These are phyloP conservation scores for Aspergillus jensenii DNA, from an alignment of 2,329 filamentous ascomycete genomes.

Conservation along the genomic window DNA sequence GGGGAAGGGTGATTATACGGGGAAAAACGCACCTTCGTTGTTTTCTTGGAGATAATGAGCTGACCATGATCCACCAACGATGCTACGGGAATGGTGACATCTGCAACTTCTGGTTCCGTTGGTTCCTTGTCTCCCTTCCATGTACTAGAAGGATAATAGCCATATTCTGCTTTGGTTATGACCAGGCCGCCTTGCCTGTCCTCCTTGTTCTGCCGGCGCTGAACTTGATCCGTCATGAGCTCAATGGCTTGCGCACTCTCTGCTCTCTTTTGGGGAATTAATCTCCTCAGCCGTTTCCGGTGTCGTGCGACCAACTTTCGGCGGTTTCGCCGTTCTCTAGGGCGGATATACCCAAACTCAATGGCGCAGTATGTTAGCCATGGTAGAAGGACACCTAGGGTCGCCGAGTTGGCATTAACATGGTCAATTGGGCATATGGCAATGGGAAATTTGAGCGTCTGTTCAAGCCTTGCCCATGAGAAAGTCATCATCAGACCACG, in stretches of 20 bases:
- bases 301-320: slow-evolving; percentile 34
- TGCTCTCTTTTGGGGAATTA: slow-evolving; percentile 34
- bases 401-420: slow-evolving; percentile 34
- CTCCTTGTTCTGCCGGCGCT: slow-evolving; percentile 38
- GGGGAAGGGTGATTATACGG: not conserved
- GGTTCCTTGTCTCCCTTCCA: slow-evolving; percentile 20
- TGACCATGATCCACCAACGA: slow-evolving; percentile 45
- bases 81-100: slow-evolving; percentile 47
- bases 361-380: slow-evolving; percentile 41
- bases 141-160: slow-evolving; percentile 32
- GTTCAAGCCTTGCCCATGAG: slow-evolving; percentile 43
- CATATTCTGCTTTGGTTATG: slow-evolving; percentile 43
- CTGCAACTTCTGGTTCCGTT: slow-evolving; percentile 29
- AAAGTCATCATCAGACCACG: slow-evolving; percentile 39
- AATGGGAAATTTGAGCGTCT: slow-evolving; percentile 41
- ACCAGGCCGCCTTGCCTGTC: slow-evolving; percentile 36
- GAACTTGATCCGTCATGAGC: slow-evolving; percentile 42
- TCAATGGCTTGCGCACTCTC: slow-evolving; percentile 42
- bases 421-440: slow-evolving; percentile 35
- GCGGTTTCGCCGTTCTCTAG: slow-evolving; percentile 36
- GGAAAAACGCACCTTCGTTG: slow-evolving; percentile 33
- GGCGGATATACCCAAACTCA: slow-evolving; percentile 44
- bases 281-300: slow-evolving; percentile 37
- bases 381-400: slow-evolving; percentile 37
- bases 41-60: slow-evolving; percentile 36